These are phyloP conservation scores for Raffaelea deltoideospora DNA, from an alignment of 2,329 filamentous ascomycete genomes.

Conservation along the genomic window DNA sequence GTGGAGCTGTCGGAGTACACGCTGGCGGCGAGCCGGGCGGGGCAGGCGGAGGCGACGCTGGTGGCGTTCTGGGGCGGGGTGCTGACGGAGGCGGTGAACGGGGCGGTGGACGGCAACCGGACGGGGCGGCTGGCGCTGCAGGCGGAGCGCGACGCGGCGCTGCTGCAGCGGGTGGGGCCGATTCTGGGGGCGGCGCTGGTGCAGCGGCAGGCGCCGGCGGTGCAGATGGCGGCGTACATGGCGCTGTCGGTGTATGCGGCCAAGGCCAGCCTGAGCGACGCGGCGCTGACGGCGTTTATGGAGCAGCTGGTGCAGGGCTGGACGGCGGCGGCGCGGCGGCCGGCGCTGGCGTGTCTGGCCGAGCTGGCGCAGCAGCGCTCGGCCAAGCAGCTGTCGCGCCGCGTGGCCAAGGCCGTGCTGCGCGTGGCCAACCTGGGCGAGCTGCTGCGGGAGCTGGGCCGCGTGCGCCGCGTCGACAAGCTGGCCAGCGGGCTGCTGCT, in stretches of 20 bases:
- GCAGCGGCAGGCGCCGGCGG: conserved; percentile 58
- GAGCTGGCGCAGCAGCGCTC: conserved; percentile 70
- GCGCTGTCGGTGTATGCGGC: conserved; percentile 72
- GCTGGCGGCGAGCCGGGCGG: conserved; percentile 53
- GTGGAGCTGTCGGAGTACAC: conserved; percentile 64
- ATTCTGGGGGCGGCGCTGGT: conserved; percentile 64
- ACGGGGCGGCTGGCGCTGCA: conserved; percentile 66
- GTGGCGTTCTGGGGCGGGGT: conserved; percentile 86
- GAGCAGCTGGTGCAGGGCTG: conserved; percentile 70
- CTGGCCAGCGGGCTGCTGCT: conserved; percentile 58
- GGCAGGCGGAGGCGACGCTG: conserved; percentile 61
- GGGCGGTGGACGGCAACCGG: conserved; percentile 61
- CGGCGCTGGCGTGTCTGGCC: conserved; percentile 65
- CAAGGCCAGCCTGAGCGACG: conserved; percentile 66
- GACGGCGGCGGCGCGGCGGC: conserved; percentile 54
- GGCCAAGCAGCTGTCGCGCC: conserved; percentile 51
- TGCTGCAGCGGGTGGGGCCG: conserved; percentile 52
- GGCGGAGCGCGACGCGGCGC: conserved; percentile 63
- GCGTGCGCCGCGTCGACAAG: conserved; percentile 53
- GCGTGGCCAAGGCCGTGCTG: conserved; percentile 54
- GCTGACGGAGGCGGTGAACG: conserved; percentile 70
- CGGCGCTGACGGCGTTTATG: conserved; percentile 74
- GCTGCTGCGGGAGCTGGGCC: conserved; percentile 44
- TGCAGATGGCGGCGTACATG: conserved; percentile 85
- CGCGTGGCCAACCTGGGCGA: conserved; percentile 45